Evolutionary conservation across 2,329 filamentous ascomycete species (phyloP).

Genomic region (Intubia oerlemansii): DNA sequence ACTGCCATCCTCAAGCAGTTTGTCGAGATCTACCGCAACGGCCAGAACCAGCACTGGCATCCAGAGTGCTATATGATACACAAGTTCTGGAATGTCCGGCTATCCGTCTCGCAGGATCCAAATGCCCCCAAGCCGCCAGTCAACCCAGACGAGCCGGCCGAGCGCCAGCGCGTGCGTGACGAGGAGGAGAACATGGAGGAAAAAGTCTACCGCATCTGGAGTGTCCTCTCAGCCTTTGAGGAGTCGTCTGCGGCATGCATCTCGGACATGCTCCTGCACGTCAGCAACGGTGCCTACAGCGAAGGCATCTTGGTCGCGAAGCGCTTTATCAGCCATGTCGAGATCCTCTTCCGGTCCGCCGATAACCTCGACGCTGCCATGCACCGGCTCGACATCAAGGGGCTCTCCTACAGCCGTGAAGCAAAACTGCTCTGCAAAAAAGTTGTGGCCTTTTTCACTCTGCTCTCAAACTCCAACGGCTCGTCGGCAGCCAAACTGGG

Average conservation of each 20-base stretch:
- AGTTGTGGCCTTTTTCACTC: conserved; percentile 90
- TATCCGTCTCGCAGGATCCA: conserved; percentile 38
- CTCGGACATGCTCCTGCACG: conserved; percentile 94
- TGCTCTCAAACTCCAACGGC: conserved; percentile 88
- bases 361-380: conserved; percentile 67
- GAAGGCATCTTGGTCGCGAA: conserved; percentile 89
- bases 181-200: conserved; percentile 92
- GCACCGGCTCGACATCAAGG: conserved; percentile 48
- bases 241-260: conserved; percentile 96
- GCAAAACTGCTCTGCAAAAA: conserved; percentile 99
- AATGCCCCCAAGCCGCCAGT: neutral
- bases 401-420: conserved; percentile 78
- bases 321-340: conserved; percentile 89
- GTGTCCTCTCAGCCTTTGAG: conserved; percentile 87
- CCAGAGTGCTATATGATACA: conserved; percentile 99
- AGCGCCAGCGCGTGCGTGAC: conserved; percentile 55
- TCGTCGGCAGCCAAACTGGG: conserved; percentile 76
- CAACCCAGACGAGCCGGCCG: conserved; percentile 28
- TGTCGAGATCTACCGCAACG: conserved; percentile 95
- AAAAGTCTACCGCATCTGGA: conserved; percentile 97
- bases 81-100: conserved; percentile 97
- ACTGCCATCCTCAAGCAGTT: conserved; percentile 97
- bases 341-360: conserved; percentile 74
- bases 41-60: conserved; percentile 97
- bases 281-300: conserved; percentile 91